Conservation (phyloP, 2,329 filamentous ascomycete genomes). For the Fusarium sp. region DNA sequence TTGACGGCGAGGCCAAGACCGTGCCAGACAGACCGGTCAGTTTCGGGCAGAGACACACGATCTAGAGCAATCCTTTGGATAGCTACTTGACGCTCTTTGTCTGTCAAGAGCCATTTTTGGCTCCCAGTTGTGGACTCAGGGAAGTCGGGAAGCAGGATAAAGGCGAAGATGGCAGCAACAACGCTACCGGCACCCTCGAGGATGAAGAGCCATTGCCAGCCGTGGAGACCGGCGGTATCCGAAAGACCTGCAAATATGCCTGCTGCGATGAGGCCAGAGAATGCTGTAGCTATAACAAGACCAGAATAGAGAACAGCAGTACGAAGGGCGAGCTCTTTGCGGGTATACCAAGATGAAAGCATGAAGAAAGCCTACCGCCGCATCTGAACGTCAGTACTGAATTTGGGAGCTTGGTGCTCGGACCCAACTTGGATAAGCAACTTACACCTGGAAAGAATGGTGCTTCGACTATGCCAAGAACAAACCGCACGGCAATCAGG, state of each 20-base stretch:
- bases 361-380: not conserved
- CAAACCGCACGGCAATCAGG: slow-evolving; percentile 35
- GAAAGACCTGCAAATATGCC: slow-evolving; percentile 40
- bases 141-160: slow-evolving; percentile 43
- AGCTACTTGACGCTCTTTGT: slow-evolving; percentile 43
- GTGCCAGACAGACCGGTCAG: slow-evolving; percentile 37
- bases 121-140: slow-evolving; percentile 43
- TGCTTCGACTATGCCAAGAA: slow-evolving; percentile 43
- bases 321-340: slow-evolving; percentile 45
- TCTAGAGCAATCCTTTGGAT: slow-evolving; percentile 42
- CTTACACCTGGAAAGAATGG: slow-evolving; percentile 36
- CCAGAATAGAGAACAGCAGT: slow-evolving; percentile 45
- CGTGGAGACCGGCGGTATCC: slow-evolving; percentile 48
- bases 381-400: not conserved
- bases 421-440: not conserved
- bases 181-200: slow-evolving; percentile 49
- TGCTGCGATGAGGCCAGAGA: slow-evolving; percentile 45
- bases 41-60: slow-evolving; percentile 41
- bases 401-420: not conserved
- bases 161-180: slow-evolving; percentile 28
- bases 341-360: slow-evolving; percentile 43
- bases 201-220: slow-evolving; percentile 59
- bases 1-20: slow-evolving; percentile 42
- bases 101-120: slow-evolving; percentile 42
- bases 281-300: slow-evolving; percentile 40